Base-by-base conservation (phyloP, 1,284 basidiomycete species). In the Microbotryomycetes sp. region DNA sequence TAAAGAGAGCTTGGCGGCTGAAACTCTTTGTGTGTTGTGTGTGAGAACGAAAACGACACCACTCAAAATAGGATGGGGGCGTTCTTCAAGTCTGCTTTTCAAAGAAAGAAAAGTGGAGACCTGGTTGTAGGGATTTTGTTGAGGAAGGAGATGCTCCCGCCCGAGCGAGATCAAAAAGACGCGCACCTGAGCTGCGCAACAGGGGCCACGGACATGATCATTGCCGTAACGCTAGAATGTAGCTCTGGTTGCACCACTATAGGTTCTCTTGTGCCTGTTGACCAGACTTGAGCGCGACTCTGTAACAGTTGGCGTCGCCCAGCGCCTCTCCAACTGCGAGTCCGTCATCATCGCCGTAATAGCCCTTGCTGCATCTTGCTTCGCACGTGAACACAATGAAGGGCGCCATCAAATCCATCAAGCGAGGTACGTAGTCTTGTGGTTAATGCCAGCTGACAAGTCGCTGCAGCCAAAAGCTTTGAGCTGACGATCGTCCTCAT, bases 401-500 rank as follows among this genome's bases (percentile, higher is more conserved):
- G 53, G 53, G 53, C 31, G 42, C 53, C 4, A 36, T 65, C 26
- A 65, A 65, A 49, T 56, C 63, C 22, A 61, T 65, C 60, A 65
- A 65, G 45, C 42, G 63, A 48, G 62, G 56, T 45, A 49, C 56
- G 19, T 53, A n/a, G n/a, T n/a, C n/a, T n/a, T n/a, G n/a, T n/a
- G n/a, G n/a, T n/a, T n/a, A n/a, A n/a, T n/a, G n/a, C n/a, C n/a
- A n/a, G n/a, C n/a, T n/a, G n/a, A n/a, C n/a, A n/a, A n/a, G n/a
- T n/a, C n/a, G n/a, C n/a, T n/a, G n/a, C n/a, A n/a, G n/a, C n/a
- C n/a, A n/a, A n/a, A n/a, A n/a, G n/a, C n/a, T n/a, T n/a, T n/a
- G n/a, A n/a, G n/a, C n/a, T n/a, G n/a, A n/a, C n/a, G n/a, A n/a
- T n/a, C n/a, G n/a, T n/a, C n/a, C n/a, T n/a, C n/a, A n/a, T 52